Conservation (phyloP, 2,329 filamentous ascomycete species). For the Lasiodiplodia hormozganensis region DNA sequence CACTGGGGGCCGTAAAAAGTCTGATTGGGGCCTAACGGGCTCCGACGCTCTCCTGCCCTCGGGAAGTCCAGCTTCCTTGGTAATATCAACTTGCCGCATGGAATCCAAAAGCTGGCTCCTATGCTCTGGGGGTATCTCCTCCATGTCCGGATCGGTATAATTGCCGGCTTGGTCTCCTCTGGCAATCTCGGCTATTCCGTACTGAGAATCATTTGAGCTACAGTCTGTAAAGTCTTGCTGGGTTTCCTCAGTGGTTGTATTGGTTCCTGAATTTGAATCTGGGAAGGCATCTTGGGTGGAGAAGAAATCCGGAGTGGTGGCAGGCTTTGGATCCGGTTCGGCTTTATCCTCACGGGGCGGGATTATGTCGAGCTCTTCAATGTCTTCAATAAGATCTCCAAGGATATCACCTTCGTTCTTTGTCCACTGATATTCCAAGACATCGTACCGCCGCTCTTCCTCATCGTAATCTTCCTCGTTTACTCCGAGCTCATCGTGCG, state of each 20-base stretch:
- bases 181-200: no score
- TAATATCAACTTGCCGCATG: neutral
- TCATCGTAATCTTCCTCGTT: constrained; percentile 12
- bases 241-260: no score
- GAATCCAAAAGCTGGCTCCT: neutral
- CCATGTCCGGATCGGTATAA: neutral
- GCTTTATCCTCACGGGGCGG: neutral
- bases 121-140: neutral
- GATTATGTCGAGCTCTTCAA: neutral
- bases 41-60: neutral
- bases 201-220: no score
- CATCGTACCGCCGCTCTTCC: neutral
- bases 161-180: no score
- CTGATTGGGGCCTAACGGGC: neutral
- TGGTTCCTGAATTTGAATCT: no score
- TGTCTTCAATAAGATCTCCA: neutral
- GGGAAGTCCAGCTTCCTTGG: neutral
- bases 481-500: neutral
- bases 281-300: neutral
- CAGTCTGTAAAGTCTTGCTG: no score
- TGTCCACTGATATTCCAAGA: neutral
- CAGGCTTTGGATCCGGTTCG: neutral
- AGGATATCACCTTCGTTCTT: constrained; percentile 2
- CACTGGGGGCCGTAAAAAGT: neutral
- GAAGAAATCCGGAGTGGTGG: neutral